Evolutionary conservation across 2,329 filamentous ascomycete species (phyloP), one percentile per base, ranked within the genome.

Genomic region (Aspergillus pseudoviridinutans): DNA sequence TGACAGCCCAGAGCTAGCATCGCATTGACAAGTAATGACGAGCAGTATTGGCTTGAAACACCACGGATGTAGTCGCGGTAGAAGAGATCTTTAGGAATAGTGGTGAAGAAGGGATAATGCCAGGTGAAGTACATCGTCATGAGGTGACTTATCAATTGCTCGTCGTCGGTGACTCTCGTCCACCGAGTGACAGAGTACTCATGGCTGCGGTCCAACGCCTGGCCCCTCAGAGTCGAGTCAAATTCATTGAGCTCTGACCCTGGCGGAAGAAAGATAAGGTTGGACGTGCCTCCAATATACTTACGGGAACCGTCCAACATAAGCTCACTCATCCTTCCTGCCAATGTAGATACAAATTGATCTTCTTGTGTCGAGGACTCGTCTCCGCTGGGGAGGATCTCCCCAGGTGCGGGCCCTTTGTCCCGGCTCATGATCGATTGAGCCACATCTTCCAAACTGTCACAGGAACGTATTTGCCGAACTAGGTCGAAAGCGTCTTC

Each of bases 121-220:
- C 93, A 97, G 66, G 87, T 91, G 76, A 97, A 97, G 76, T 99
- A 99, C 90, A 97, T 92, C 68, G 92, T 93, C 70, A 99, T 85
- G 20, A 99, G 84, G 73, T 97, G 93, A 17, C 87, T 84, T 65
- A 97, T 86, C 49, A 96, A 80, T 54, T 89, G 84, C 25, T 86
- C 82, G 71, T 97, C 91, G 52, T 86, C 81, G 1, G 91, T 96
- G 49, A 96, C 91, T 17, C 82, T 84, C 0, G 93, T 96, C 94
- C 94, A 99, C 54, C 88, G 92, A 22, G 85, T 87, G 54, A 94
- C 81, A 3, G 91, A 87, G 60, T 93, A 84, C 53, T 88, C 85
- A 60, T 82, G 78, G 20, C 80, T 76, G 17, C 75, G 71, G 56
- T 81, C 79, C 38, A 78, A 75, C 7, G 79, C 75, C 0, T 77